Evolutionary conservation across 1,139 yeast genomes (phyloP), one percentile per base, ranked within the genome.

Genomic region (Magnusiomyces magnusii): DNA sequence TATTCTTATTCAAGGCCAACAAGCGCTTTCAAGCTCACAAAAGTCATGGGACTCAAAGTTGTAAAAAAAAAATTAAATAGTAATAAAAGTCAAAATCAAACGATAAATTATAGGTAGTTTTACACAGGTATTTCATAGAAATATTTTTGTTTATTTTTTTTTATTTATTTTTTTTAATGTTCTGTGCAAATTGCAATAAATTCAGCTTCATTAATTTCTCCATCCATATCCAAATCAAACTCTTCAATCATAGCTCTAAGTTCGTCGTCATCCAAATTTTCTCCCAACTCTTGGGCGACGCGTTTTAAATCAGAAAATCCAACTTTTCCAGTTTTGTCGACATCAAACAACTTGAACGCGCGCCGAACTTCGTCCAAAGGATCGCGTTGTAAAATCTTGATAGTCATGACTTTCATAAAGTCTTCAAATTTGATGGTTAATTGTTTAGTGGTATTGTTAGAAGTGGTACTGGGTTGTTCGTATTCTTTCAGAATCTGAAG

Each of bases 191-290:
- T 90, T 62, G 88, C 87, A 62, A 90, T 88, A 72, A 93, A 95
- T 75, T 95, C 99, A 64, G 90, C 93, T 69, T 89, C 95, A 67
- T 86, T 87, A 66, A 95, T 91, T 66, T 88, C 97, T 55, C 98
- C 99, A 71, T 95, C 99, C 63, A 89, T 96, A 71, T 95, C 98
- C 61, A 93, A 76, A 73, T 95, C 99, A 69, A 95, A 95, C 73
- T 93, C 99, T 64, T 92, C 97, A 65, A 95, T 93, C 99, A 95
- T 93, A 15, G 98, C 97, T 65, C 87, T 81, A 59, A 95, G 78
- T 68, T 95, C 99, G 61, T 91, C 97, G 65, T 93, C 99, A 10
- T 90, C 86, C 61, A 95, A 76, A 67, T 87, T 88, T 72, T 95
- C 99, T 0, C 97, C 97, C 62, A 95, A 76, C 65, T 93, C 98